Evolutionary conservation across 768 basidiomycete genomes (phyloP).

Genomic region (Tricholoma flavovirens): DNA sequence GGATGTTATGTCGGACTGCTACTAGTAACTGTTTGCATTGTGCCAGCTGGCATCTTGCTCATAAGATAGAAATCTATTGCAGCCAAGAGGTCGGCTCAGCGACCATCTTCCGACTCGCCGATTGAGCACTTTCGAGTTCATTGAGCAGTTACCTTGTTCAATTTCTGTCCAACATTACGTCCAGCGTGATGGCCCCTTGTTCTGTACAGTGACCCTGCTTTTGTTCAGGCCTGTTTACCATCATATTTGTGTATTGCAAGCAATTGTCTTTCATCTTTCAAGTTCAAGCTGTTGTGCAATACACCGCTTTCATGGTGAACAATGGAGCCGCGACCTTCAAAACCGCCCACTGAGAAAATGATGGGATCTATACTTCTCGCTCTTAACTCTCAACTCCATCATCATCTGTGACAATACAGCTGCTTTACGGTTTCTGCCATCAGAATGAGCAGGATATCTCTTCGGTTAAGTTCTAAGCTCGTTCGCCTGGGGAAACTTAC

Average conservation of each 20-base stretch:
- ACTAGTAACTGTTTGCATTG: too few species aligned
- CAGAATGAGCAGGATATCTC: not conserved
- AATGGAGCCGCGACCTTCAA: not conserved
- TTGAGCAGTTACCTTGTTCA: too few species aligned
- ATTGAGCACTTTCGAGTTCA: too few species aligned
- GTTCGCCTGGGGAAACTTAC: not conserved
- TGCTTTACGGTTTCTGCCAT: not conserved
- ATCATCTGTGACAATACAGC: not conserved
- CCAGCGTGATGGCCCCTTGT: too few species aligned
- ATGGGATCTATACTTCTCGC: not conserved
- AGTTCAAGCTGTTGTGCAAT: too few species aligned
- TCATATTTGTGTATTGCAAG: not conserved
- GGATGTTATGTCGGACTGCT: too few species aligned
- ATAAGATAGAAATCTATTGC: too few species aligned
- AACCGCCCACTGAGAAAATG: not conserved
- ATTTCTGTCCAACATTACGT: too few species aligned
- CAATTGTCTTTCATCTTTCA: not conserved
- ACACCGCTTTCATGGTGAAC: not conserved
- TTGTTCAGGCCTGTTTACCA: not conserved
- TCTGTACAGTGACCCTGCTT: too few species aligned
- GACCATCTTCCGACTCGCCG: too few species aligned
- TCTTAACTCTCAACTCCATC: not conserved
- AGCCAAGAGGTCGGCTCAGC: too few species aligned
- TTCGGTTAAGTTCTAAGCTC: not conserved
- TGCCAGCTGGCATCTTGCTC: too few species aligned